Evolutionary conservation across 2,329 filamentous ascomycete genomes (phyloP).

Genomic region (Cercospora canescens): DNA sequence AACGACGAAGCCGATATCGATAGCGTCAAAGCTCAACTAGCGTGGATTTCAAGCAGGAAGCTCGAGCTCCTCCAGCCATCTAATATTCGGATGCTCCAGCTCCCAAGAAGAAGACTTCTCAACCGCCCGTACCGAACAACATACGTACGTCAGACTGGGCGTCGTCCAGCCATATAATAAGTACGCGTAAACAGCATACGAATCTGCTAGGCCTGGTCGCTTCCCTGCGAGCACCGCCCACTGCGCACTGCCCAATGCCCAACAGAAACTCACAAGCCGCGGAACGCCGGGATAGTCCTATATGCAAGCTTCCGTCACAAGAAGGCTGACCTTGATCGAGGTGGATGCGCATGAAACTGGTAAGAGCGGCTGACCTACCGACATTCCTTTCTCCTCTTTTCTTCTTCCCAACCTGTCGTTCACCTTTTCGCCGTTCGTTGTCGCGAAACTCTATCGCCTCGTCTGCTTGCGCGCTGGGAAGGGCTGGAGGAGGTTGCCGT

Average conservation of each 20-base stretch:
- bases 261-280: conserved; percentile 3
- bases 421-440: background rate
- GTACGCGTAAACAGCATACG: background rate
- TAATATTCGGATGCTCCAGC: background rate
- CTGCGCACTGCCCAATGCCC: background rate
- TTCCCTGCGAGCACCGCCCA: background rate
- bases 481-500: conserved; percentile 1
- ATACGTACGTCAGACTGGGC: background rate
- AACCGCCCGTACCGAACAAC: background rate
- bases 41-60: background rate
- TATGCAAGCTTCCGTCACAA: conserved; percentile 12
- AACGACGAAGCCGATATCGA: background rate
- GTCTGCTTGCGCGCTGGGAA: conserved; percentile 3
- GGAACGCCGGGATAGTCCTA: conserved; percentile 13
- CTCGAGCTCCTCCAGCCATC: conserved; percentile 7
- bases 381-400: background rate
- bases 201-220: background rate
- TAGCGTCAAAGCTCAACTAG: background rate
- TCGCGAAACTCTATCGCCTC: background rate
- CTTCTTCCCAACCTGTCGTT: background rate
- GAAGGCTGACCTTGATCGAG: conserved; percentile 19
- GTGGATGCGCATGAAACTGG: conserved; percentile 11
- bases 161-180: background rate
- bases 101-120: background rate
- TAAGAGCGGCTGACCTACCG: conserved; percentile 8